A percentile compares a stretch with the other conserved stretches of the same genome.
These are phyloP conservation scores for Tulasnella calospora DNA, from an alignment of 768 basidiomycete species.

Conservation along the genomic window DNA sequence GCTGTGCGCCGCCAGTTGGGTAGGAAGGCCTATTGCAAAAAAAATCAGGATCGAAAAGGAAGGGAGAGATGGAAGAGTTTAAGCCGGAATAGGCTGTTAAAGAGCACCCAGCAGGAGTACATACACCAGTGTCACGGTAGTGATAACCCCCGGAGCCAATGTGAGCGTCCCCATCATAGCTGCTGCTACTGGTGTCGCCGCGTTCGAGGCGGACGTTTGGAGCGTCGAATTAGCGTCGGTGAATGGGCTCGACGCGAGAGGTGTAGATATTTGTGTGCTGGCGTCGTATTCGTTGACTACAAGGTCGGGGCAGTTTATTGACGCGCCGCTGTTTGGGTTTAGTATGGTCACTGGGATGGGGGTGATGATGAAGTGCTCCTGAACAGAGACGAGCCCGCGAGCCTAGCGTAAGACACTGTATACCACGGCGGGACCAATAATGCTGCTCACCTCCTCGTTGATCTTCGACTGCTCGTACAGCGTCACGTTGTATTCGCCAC, in stretches of 20 bases:
- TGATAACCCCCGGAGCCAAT: not conserved
- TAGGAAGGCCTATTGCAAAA: not conserved
- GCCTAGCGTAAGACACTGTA: not conserved
- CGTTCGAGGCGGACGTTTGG: not conserved
- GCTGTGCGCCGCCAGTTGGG: not conserved
- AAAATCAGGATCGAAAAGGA: not conserved
- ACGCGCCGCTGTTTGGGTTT: not conserved
- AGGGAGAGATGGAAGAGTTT: not conserved
- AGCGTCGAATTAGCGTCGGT: not conserved
- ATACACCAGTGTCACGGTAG: not conserved
- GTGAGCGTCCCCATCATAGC: not conserved
- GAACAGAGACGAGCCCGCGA: not conserved
- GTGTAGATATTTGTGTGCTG: not conserved
- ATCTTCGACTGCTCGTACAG: constrained; percentile 7
- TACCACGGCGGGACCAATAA: not conserved
- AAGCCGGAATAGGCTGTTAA: not conserved
- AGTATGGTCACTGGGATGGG: constrained; percentile 8
- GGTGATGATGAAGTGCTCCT: constrained; percentile 11
- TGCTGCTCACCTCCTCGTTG: not conserved
- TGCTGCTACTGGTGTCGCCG: not conserved
- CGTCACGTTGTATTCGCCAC: constrained; percentile 11
- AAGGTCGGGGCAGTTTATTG: not conserved
- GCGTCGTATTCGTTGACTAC: not conserved
- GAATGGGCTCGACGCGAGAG: not conserved
- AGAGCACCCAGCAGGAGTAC: not conserved